phyloP scores from a whole-genome alignment of 768 basidiomycete genomes.

The Termitomyces bulborhizus region DNA sequence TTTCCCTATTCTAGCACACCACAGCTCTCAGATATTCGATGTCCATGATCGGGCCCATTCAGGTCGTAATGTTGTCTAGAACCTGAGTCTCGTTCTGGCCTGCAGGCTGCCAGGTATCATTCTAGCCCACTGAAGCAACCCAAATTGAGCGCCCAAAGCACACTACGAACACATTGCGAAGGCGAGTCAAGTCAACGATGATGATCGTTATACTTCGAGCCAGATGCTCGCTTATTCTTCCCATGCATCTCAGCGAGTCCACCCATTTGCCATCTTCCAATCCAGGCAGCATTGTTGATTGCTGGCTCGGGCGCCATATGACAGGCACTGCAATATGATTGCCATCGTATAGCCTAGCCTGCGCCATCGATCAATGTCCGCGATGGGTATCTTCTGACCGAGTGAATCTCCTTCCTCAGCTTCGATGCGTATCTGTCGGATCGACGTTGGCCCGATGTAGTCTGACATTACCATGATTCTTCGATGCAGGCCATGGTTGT shows the following conservation, averaged over 20 bases:
- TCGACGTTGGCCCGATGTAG: not conserved
- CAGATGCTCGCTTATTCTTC: not conserved
- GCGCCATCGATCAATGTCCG: not conserved
- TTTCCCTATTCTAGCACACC: too few relatives aligned
- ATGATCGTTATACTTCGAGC: not conserved
- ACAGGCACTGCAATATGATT: not conserved
- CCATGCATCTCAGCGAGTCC: not conserved
- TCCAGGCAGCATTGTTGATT: not conserved
- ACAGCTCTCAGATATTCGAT: too few relatives aligned
- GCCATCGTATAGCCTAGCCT: not conserved
- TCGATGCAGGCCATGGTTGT: not conserved
- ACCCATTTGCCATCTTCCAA: not conserved
- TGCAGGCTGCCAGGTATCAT: too few relatives aligned
- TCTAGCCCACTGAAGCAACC: too few relatives aligned
- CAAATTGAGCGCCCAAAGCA: not conserved
- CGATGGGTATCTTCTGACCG: not conserved
- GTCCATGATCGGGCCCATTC: too few relatives aligned
- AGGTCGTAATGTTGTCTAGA: too few relatives aligned
- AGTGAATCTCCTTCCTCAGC: not conserved
- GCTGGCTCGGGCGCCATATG: too few relatives aligned
- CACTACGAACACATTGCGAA: not conserved
- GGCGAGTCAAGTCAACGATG: not conserved
- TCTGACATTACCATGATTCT: not conserved
- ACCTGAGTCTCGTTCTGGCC: too few relatives aligned
- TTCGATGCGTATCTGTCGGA: not conserved